Percentiles rank a stretch among this genome's conserved stretches.
Evolutionary conservation across 192 early-diverging fungal genomes (phyloP).

Genomic region (Coemansia sp.): DNA sequence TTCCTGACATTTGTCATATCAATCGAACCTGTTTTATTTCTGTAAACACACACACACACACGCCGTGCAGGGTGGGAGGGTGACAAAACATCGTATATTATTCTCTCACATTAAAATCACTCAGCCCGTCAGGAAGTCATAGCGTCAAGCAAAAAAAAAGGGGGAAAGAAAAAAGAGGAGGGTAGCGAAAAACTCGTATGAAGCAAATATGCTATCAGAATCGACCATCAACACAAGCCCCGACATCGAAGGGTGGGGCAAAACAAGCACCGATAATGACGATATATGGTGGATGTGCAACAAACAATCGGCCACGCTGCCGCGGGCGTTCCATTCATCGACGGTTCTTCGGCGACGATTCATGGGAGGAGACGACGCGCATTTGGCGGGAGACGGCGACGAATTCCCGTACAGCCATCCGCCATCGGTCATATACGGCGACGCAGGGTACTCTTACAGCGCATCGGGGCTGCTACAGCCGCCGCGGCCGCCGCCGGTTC

Average conservation of each 20-base stretch:
- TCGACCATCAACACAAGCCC: conserved; percentile 5
- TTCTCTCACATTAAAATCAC: too few species aligned
- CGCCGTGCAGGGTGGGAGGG: too few species aligned
- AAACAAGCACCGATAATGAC: neutral
- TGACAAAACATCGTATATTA: too few species aligned
- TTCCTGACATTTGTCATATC: too few species aligned
- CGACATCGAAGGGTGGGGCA: conserved; percentile 1
- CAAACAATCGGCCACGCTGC: conserved; percentile 23
- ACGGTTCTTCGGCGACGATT: conserved; percentile 29
- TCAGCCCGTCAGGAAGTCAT: too few species aligned
- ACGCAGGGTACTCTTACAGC: neutral
- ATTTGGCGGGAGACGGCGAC: neutral
- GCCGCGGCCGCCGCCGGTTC: neutral
- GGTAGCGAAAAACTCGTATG: neutral
- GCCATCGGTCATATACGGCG: neutral
- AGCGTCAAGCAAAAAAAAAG: neutral
- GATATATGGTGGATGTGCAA: conserved; percentile 2
- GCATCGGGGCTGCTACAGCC: neutral
- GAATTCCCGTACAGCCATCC: neutral
- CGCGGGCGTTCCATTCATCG: conserved; percentile 28
- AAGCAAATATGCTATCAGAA: conserved; percentile 16
- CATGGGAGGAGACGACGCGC: neutral
- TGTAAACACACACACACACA: too few species aligned
- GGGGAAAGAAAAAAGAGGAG: neutral
- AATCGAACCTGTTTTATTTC: too few species aligned